These are phyloP conservation scores for Nannizzia gypsea DNA, from an alignment of 2,329 filamentous ascomycete species.

Conservation along the genomic window DNA sequence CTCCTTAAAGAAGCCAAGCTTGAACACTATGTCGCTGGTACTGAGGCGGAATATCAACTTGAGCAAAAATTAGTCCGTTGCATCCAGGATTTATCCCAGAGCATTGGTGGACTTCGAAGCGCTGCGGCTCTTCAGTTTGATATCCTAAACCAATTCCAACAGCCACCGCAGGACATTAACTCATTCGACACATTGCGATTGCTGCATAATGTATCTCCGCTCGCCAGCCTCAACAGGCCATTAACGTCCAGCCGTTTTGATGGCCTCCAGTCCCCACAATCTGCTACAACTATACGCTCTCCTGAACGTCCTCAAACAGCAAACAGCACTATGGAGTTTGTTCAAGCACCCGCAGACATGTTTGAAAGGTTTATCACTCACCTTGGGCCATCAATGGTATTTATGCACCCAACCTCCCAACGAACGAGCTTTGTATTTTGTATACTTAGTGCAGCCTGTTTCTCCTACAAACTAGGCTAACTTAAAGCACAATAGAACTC, in stretches of 20 bases:
- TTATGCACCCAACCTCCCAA: too few relatives aligned
- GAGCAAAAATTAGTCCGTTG: slow-evolving; percentile 72
- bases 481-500: slow-evolving; percentile 50
- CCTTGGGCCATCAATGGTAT: slow-evolving; percentile 75
- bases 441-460: too few relatives aligned
- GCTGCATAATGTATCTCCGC: slow-evolving; percentile 10
- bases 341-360: slow-evolving; percentile 57
- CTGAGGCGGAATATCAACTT: slow-evolving; percentile 64
- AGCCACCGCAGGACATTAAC: background rate
- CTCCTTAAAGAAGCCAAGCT: slow-evolving; percentile 76
- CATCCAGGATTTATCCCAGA: slow-evolving; percentile 73
- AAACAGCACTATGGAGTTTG: background rate
- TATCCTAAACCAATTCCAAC: slow-evolving; percentile 54
- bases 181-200: background rate
- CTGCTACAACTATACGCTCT: slow-evolving; percentile 4
- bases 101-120: slow-evolving; percentile 79
- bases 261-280: background rate
- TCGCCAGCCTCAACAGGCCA: background rate
- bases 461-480: too few relatives aligned
- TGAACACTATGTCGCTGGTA: slow-evolving; percentile 73
- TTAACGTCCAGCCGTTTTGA: background rate
- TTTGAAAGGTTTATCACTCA: slow-evolving; percentile 83
- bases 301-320: background rate
- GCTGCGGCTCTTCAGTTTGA: slow-evolving; percentile 82
- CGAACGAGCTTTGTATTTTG: background rate